Evolutionary conservation across 805 yeast species (phyloP), one percentile per base, ranked within the genome.

Genomic region (Kluyveromyces siamensis): DNA sequence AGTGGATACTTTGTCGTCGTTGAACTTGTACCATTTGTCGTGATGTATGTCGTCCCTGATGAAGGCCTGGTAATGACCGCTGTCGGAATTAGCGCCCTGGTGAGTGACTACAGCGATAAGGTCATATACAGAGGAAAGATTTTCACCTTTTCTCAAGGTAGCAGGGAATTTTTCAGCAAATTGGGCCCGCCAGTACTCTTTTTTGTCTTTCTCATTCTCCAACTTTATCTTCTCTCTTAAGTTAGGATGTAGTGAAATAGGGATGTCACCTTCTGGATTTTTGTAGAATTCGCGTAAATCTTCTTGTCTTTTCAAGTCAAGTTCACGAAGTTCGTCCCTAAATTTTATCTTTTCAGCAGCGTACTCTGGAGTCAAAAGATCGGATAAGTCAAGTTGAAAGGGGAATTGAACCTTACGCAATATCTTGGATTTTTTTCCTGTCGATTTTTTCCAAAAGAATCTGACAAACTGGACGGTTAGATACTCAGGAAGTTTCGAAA

Each of bases 21-120:
- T 89, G 70, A 87, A 93, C 67, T 83, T 83, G 84, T 87, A 91
- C 99, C 99, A 93, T 53, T 73, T 76, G 44, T 84, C 82, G 33
- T 86, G 90, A 60, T 83, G 88, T 17, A 67, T 68, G 35, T 74
- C 79, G 65, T 90, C 93, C 58, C 78, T 82, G 14, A 85, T 83
- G 69, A 87, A 93, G 27, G 91, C 82, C 69, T 90, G 97, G 68
- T 93, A 93, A 68, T 93, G 99, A 16, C 99, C 99, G 27, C 96
- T 84, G 65, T 93, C 98, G 0, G 98, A 96, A 41, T 90, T 81
- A 8, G 96, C 82, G 45, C 99, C 99, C 61, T 84, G 85, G 69
- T 93, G 99, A 1, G 98, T 88, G 51, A 93, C 80, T 21, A 93
- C 79, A 1, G 95, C 88, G 37, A 73, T 71, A 55, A 93, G 76